Conservation (phyloP, 495 filamentous ascomycete genomes). For the Thermochaetoides thermophila region DNA sequence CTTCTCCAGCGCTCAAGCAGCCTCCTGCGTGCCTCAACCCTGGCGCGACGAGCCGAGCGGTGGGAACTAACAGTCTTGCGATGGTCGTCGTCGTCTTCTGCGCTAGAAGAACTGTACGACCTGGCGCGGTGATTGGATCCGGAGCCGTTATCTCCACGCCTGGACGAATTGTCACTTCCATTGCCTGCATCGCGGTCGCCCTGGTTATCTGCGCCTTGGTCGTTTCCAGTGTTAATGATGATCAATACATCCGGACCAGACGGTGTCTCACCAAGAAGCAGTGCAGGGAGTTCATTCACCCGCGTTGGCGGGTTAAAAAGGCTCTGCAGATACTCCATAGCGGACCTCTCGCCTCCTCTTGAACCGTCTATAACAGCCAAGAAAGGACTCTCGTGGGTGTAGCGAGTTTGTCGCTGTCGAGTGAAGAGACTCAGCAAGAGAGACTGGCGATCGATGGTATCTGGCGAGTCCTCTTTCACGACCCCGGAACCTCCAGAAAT, state of each 20-base stretch:
- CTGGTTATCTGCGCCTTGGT: neutral
- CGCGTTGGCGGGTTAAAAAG: constrained; percentile 27
- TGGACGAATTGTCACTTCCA: constrained; percentile 3
- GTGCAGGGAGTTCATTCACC: constrained; percentile 21
- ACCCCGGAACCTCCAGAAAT: constrained; percentile 30
- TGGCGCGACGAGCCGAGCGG: constrained; percentile 5
- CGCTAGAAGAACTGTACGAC: too few relatives aligned
- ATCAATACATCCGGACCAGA: constrained; percentile 17
- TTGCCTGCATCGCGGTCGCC: neutral
- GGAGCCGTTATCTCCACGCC: constrained; percentile 1
- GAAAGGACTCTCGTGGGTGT: constrained; percentile 25
- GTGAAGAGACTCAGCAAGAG: constrained; percentile 27
- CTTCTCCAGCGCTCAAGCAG: constrained; percentile 59
- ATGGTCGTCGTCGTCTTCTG: neutral
- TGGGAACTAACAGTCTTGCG: too few relatives aligned
- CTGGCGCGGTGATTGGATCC: too few relatives aligned
- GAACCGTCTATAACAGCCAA: constrained; percentile 6
- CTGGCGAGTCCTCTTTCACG: constrained; percentile 26
- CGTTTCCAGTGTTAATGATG: constrained; percentile 10
- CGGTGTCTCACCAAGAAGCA: constrained; percentile 22
- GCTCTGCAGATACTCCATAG: constrained; percentile 24
- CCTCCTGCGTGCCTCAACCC: constrained; percentile 28
- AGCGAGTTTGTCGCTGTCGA: constrained; percentile 11
- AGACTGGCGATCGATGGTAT: constrained; percentile 26
- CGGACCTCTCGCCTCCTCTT: neutral